Conservation (phyloP, 192 early-diverging fungal species). For the Chytriomyces sp. region DNA sequence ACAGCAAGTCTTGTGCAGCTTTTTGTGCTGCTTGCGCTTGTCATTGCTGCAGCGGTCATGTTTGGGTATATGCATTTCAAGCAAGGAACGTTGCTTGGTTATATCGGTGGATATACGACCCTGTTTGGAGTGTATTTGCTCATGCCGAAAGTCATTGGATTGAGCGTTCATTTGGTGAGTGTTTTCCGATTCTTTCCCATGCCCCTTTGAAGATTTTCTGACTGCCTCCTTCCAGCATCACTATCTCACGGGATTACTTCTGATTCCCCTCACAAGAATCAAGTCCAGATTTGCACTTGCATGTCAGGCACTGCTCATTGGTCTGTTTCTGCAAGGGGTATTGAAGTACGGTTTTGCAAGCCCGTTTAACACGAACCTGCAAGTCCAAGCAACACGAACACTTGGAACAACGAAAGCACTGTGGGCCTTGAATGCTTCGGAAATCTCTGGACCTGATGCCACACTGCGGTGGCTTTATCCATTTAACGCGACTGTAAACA, state of each 20-base stretch:
- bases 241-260: not conserved
- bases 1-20: slow-evolving; percentile 8
- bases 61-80: slow-evolving; percentile 37
- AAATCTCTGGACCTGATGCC: not conserved
- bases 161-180: slow-evolving; percentile 32
- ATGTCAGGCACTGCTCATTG: not conserved
- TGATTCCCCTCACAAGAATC: not conserved
- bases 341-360: slow-evolving; percentile 42
- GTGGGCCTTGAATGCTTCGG: slow-evolving; percentile 5
- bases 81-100: slow-evolving; percentile 36
- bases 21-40: slow-evolving; percentile 22
- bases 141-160: slow-evolving; percentile 31
- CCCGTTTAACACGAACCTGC: slow-evolving; percentile 42
- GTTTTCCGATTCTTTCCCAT: too few species aligned
- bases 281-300: not conserved
- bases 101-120: slow-evolving; percentile 32
- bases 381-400: slow-evolving; percentile 18
- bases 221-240: not conserved
- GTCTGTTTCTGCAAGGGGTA: slow-evolving; percentile 31
- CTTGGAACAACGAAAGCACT: slow-evolving; percentile 5
- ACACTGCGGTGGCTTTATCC: slow-evolving; percentile 19
- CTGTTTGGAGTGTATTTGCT: slow-evolving; percentile 33
- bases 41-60: slow-evolving; percentile 19
- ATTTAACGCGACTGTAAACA: slow-evolving; percentile 13
- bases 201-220: too few species aligned